Percentiles rank a stretch among this genome's conserved stretches.
Evolutionary conservation across 768 basidiomycete genomes (phyloP).

Genomic region (Pisolithus marmoratus): DNA sequence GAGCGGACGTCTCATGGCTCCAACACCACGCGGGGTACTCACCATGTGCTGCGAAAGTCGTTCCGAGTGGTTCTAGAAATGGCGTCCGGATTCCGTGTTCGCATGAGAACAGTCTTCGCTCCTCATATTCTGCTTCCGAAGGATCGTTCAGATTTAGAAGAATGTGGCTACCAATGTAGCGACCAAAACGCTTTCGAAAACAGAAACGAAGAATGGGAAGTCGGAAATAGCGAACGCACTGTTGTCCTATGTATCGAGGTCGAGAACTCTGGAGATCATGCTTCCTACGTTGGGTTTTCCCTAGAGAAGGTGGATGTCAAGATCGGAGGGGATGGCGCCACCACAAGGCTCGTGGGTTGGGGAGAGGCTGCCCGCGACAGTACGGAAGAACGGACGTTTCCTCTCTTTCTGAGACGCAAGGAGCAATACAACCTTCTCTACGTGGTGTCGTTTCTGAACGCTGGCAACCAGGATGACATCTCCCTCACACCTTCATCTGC

Average conservation of each 20-base stretch:
- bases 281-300: constrained; percentile 57
- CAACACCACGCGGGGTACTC: constrained; percentile 42
- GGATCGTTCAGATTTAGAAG: constrained; percentile 10
- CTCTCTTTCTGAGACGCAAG: constrained; percentile 59
- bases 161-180: constrained; percentile 27
- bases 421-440: constrained; percentile 90
- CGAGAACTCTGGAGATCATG: constrained; percentile 71
- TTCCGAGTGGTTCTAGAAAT: constrained; percentile 75
- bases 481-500: constrained; percentile 28
- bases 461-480: constrained; percentile 45
- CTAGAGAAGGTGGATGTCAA: constrained; percentile 72
- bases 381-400: constrained; percentile 50
- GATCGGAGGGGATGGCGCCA: constrained; percentile 66
- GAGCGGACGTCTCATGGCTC: constrained; percentile 46
- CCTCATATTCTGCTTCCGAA: constrained; percentile 73
- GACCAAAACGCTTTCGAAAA: constrained; percentile 36
- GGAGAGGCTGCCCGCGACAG: constrained; percentile 32
- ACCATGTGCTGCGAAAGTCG: constrained; percentile 76
- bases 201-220: constrained; percentile 44
- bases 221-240: constrained; percentile 76
- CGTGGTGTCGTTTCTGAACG: constrained; percentile 74
- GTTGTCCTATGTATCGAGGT: constrained; percentile 90
- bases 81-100: constrained; percentile 78
- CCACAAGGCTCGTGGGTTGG: constrained; percentile 45
- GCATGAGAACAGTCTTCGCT: constrained; percentile 92